Evolutionary conservation across 2,329 filamentous ascomycete species (phyloP).

Genomic region (Aureobasidium sp.): DNA sequence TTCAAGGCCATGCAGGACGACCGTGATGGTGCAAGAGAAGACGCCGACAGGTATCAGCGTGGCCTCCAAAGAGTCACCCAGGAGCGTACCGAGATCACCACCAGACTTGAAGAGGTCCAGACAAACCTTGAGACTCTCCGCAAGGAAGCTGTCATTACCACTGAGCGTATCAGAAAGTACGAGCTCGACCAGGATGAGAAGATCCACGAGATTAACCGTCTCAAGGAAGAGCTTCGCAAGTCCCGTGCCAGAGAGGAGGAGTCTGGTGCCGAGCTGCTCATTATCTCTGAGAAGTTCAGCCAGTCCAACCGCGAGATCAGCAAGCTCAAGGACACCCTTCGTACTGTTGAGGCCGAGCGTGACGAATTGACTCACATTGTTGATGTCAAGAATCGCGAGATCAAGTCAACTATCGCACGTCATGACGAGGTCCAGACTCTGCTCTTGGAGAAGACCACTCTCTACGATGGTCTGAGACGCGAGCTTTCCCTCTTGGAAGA

Average conservation of each 20-base stretch:
- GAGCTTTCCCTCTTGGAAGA: conserved; percentile 25
- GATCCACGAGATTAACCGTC: conserved; percentile 25
- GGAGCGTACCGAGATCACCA: conserved; percentile 25
- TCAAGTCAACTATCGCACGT: conserved; percentile 23
- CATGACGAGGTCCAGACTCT: conserved; percentile 24
- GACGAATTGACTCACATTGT: conserved; percentile 26
- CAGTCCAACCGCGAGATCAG: conserved; percentile 24
- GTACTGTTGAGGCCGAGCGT: conserved; percentile 25
- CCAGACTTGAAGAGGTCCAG: conserved; percentile 23
- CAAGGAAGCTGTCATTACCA: conserved; percentile 24
- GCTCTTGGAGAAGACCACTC: conserved; percentile 22
- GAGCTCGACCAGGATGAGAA: conserved; percentile 25
- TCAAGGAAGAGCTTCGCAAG: conserved; percentile 27
- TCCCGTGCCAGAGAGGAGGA: conserved; percentile 23
- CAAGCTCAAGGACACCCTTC: conserved; percentile 24
- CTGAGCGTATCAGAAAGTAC: conserved; percentile 23
- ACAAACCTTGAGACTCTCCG: conserved; percentile 23
- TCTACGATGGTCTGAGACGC: conserved; percentile 24
- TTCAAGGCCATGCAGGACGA: conserved; percentile 24
- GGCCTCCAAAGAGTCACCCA: conserved; percentile 25
- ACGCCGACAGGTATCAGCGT: conserved; percentile 25
- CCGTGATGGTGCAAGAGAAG: conserved; percentile 24
- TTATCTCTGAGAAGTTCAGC: conserved; percentile 24
- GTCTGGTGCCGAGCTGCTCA: conserved; percentile 22
- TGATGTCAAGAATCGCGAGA: conserved; percentile 25